Evolutionary conservation across 495 filamentous ascomycete species (phyloP).

Genomic region (Penicillium desertorum): DNA sequence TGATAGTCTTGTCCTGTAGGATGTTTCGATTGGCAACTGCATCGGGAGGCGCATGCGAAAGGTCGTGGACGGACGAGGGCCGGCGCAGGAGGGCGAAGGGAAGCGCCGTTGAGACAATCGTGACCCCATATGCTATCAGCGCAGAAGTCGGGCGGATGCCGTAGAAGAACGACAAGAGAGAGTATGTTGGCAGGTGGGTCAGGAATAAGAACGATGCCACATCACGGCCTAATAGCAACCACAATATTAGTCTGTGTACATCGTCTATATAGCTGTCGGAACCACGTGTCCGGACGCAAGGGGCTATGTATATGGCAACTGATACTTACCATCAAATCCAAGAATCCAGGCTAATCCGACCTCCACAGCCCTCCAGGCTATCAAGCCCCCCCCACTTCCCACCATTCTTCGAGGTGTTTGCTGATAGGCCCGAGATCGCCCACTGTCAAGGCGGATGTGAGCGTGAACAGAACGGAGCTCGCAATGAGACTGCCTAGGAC

Average conservation of each 20-base stretch:
- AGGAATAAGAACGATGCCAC: conserved; percentile 65
- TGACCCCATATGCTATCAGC: conserved; percentile 57
- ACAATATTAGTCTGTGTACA: conserved; percentile 7
- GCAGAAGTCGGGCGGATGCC: conserved; percentile 57
- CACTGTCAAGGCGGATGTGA: conserved; percentile 49
- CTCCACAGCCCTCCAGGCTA: conserved; percentile 67
- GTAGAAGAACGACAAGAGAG: conserved; percentile 75
- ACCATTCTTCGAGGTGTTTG: conserved; percentile 57
- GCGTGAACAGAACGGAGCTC: conserved; percentile 55
- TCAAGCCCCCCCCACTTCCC: conserved; percentile 56
- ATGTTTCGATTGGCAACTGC: conserved; percentile 65
- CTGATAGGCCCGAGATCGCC: conserved; percentile 62
- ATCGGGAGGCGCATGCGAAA: conserved; percentile 42
- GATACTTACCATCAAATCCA: conserved; percentile 62
- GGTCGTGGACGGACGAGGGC: conserved; percentile 59
- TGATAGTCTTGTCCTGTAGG: conserved; percentile 62
- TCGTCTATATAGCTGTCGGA: background rate
- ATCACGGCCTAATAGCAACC: conserved; percentile 57
- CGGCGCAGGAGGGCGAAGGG: conserved; percentile 71
- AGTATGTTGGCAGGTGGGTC: conserved; percentile 67
- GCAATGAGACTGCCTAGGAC: conserved; percentile 62
- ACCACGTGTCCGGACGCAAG: background rate
- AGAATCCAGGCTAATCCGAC: conserved; percentile 69
- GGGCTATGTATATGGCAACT: background rate
- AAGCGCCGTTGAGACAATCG: conserved; percentile 62